These are phyloP conservation scores for Syncephalis plumigaleata DNA, from an alignment of 371 early-diverging fungal genomes.

Conservation along the genomic window DNA sequence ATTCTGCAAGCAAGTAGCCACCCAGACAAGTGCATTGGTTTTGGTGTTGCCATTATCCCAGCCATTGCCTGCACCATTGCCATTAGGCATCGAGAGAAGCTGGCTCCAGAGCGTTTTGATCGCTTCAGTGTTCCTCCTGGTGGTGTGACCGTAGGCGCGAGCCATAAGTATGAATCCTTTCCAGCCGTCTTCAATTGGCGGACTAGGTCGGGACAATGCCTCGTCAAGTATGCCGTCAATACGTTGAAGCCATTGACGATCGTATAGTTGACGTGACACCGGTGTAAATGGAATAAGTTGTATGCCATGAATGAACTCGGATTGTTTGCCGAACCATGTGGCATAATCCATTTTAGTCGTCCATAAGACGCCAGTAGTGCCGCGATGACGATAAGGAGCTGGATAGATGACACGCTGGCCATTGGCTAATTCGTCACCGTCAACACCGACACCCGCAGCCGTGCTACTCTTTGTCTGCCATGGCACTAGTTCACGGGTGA, in stretches of 20 bases:
- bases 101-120: slow-evolving; percentile 3
- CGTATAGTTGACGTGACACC: slow-evolving; percentile 27
- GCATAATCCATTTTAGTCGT: slow-evolving; percentile 52
- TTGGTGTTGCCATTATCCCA: slow-evolving; percentile 41
- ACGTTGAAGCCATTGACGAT: slow-evolving; percentile 30
- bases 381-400: slow-evolving; percentile 26
- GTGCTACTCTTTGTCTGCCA: too few relatives aligned
- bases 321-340: slow-evolving; percentile 8
- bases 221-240: slow-evolving; percentile 12
- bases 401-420: slow-evolving; percentile 23
- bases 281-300: slow-evolving; percentile 69
- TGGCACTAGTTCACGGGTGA: too few relatives aligned
- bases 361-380: slow-evolving; percentile 52
- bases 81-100: background rate
- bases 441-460: too few relatives aligned
- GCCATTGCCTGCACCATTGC: background rate
- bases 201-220: slow-evolving; percentile 6
- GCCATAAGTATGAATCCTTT: slow-evolving; percentile 31
- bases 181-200: slow-evolving; percentile 24
- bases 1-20: slow-evolving; percentile 17
- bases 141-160: slow-evolving; percentile 25
- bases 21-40: slow-evolving; percentile 33
- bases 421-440: slow-evolving; percentile 4
- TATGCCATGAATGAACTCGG: slow-evolving; percentile 61
- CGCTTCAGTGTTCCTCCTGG: slow-evolving; percentile 19